Base-by-base conservation (phyloP, 352 stramenopile species). In the Aphanomyces stellatus region DNA sequence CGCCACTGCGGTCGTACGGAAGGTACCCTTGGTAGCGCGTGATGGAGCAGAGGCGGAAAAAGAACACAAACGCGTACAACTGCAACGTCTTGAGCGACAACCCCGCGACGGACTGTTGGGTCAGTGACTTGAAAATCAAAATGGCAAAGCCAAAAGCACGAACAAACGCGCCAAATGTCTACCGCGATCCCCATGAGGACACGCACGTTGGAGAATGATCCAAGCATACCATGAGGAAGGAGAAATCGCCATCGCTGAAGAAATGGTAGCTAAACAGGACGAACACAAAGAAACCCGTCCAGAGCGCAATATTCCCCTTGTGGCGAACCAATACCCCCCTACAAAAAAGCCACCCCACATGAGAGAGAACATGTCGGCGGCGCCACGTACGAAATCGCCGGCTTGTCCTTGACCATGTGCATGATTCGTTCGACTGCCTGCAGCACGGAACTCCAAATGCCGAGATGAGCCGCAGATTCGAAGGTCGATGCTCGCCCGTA, bases 221-320 rank as follows among this genome's bases (percentile, higher is more conserved):
- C n/a, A 30, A 24, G 51, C 66, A 53, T 56, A 97, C 90, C 92
- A 99, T 98, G 15, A 99, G 82, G 74, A 99, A 99, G 46, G 95
- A 99, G 75, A 99, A 99, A 76, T 99, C 97, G 33, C 96, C 96
- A 74, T 98, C 95, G 42, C 91, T 98, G 62, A 99, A 90, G 43
- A 99, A 80, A 74, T 97, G 93, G 76, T 98, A 98, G 74, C 96
- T 95, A 66, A 98, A 95, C 46, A 98, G 80, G 46, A 97, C 94
- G 22, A 88, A 75, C 15, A 96, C 88, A 53, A 98, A 91, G 72
- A 99, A 98, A 60, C 82, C 93, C 70, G 88, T 96, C 96, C 96
- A 99, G 37, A 98, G 84, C 25, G 93, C 82, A 37, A 98, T 97
- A 79, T 99, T 98, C 73, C 86, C 91, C 75, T 98, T 98, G 74